Base-by-base conservation (phyloP, 495 filamentous ascomycete genomes). In the Filosporella fistucella region DNA sequence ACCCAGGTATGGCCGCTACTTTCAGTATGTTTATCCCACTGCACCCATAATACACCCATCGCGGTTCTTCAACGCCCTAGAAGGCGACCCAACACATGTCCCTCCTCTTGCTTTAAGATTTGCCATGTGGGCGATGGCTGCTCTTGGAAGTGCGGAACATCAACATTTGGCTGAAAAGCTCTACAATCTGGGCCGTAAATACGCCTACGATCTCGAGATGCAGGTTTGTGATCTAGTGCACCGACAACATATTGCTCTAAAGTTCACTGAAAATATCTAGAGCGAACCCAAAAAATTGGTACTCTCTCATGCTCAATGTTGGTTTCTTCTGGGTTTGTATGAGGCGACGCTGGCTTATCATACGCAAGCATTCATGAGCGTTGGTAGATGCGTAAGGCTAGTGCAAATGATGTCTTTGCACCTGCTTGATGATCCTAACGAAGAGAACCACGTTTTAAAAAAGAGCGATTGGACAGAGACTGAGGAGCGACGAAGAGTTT, bases 301-400 rank as follows among this genome's bases (percentile, higher is more conserved):
- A 13, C 67, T 94, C 13, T 81, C 80, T 17, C 80, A 89, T 54
- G 80, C 78, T 32, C 91, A 96, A 63, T 75, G 85, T 2, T 91
- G 91, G 77, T 67, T 81, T 5, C 68, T 97, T 3, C 76, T 93
- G 41, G 74, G 78, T 5, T 76, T 73, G 0, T 95, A 95, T 56
- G 91, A 97, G 62, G 96, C 95, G 60, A 91, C 87, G 64, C 82
- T 84, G 74, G 95, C 96, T 84, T 91, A 86, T 62, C 96, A 96
- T 55, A 93, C 91, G 1, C 71, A 91, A 33, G 91, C 91, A 9
- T 97, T 91, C 91, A 74, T 96, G 64, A 95, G 86, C 46, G 78
- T 84, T 5, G 91, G 91, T 11, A 77, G 85, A 43, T 83, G 81
- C 6, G 75, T 80, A 8, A 71, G 91, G 48, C 63, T 95, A 44